These are phyloP conservation scores for Suillus spraguei DNA, from an alignment of 768 basidiomycete species.

Conservation along the genomic window DNA sequence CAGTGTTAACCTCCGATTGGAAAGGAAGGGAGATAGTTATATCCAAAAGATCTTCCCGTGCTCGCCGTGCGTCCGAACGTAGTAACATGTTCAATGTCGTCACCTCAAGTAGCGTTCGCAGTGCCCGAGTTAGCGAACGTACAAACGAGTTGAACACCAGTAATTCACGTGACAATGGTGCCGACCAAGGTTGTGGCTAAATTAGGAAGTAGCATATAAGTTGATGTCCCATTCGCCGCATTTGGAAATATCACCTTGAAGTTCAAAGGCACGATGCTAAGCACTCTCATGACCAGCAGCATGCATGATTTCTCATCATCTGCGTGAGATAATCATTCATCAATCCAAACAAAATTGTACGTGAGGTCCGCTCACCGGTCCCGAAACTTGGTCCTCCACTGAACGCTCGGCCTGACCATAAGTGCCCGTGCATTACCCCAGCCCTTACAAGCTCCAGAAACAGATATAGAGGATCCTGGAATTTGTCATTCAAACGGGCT, in stretches of 20 bases:
- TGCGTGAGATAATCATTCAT: conserved; percentile 36
- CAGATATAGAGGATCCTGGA: conserved; percentile 94
- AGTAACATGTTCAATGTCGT: conserved; percentile 92
- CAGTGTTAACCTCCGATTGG: conserved; percentile 96
- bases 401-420: conserved; percentile 86
- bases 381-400: conserved; percentile 97
- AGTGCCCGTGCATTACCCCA: conserved; percentile 94
- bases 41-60: conserved; percentile 90
- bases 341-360: conserved; percentile 26
- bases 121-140: conserved; percentile 85
- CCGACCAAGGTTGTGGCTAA: conserved; percentile 90
- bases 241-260: conserved; percentile 70
- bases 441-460: conserved; percentile 95
- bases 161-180: conserved; percentile 93
- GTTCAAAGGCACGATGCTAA: conserved; percentile 92
- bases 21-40: conserved; percentile 92
- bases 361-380: conserved; percentile 58
- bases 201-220: conserved; percentile 14
- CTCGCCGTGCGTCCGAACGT: conserved; percentile 81
- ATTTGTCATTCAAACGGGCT: conserved; percentile 92
- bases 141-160: conserved; percentile 99
- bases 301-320: conserved; percentile 95
- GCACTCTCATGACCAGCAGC: conserved; percentile 93
- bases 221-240: conserved; percentile 1
- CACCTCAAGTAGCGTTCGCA: conserved; percentile 89